Percentiles rank a stretch among this genome's conserved stretches.
These are phyloP conservation scores for Lasiosphaeria hispida DNA, from an alignment of 495 filamentous ascomycete genomes.

Conservation along the genomic window DNA sequence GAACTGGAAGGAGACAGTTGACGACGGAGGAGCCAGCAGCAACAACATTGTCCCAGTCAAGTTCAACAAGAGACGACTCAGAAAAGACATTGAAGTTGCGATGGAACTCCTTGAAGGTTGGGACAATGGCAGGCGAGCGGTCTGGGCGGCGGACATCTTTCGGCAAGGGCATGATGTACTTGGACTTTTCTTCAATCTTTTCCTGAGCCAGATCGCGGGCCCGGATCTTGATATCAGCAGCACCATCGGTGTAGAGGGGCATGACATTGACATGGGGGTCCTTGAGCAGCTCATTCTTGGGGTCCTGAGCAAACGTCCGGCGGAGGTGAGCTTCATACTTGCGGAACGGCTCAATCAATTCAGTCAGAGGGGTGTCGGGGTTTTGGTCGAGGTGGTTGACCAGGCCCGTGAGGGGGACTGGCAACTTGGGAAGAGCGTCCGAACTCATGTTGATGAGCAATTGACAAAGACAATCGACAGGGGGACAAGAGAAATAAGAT, in stretches of 20 bases:
- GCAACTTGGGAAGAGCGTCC: constrained; percentile 41
- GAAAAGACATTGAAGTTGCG: constrained; percentile 77
- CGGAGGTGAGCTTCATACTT: constrained; percentile 65
- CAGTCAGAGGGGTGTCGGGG: constrained; percentile 49
- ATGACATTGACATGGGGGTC: constrained; percentile 65
- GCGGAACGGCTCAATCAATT: constrained; percentile 67
- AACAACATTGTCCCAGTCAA: constrained; percentile 76
- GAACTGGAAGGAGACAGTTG: constrained; percentile 70
- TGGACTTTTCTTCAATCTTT: constrained; percentile 55
- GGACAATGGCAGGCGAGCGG: constrained; percentile 64
- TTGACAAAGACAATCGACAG: background rate
- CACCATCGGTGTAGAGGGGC: constrained; percentile 62
- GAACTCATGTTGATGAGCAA: constrained; percentile 31
- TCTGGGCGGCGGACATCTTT: constrained; percentile 55
- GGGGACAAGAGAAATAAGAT: background rate
- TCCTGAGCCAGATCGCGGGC: constrained; percentile 62
- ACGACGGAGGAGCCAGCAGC: constrained; percentile 75
- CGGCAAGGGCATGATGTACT: constrained; percentile 68
- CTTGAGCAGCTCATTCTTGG: constrained; percentile 53
- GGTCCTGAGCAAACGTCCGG: constrained; percentile 69
- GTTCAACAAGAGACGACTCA: constrained; percentile 58
- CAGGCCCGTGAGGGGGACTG: constrained; percentile 41
- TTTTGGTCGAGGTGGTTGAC: constrained; percentile 48
- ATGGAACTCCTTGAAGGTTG: constrained; percentile 63
- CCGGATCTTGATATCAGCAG: constrained; percentile 54